Evolutionary conservation across 345 rosid species (phyloP).

Genomic region (Mallotus nudiflorus): DNA sequence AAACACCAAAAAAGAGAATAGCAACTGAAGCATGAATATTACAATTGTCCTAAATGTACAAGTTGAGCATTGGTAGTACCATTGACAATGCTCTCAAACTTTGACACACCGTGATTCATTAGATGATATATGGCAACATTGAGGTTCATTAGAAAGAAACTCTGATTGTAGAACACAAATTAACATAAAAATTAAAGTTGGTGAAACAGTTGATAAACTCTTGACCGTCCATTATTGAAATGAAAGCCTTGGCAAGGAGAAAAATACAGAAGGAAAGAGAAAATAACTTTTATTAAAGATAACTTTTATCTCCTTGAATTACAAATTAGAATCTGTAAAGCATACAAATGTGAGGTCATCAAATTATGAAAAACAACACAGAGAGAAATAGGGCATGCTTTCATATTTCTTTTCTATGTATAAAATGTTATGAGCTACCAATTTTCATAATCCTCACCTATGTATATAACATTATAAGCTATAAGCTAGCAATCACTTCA

Average conservation of each 20-base stretch:
- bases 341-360: neutral
- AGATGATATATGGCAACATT: too few species aligned
- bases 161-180: neutral
- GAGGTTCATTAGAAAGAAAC: too few species aligned
- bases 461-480: too few species aligned
- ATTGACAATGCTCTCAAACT: neutral
- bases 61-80: neutral
- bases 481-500: too few species aligned
- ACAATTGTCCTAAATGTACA: neutral
- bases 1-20: neutral
- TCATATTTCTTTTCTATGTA: too few species aligned
- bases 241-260: neutral
- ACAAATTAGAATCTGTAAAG: neutral
- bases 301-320: neutral
- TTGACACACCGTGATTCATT: neutral
- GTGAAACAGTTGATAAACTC: neutral
- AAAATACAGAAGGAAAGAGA: neutral
- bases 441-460: too few species aligned
- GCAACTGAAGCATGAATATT: neutral
- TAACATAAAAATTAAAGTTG: neutral
- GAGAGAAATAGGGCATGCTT: too few species aligned
- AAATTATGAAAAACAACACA: too few species aligned
- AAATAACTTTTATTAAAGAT: too few species aligned
- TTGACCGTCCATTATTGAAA: neutral
- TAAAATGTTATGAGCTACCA: too few species aligned